phyloP scores from a whole-genome alignment of 306 rosid species.

The Cicer chorassanicum region DNA sequence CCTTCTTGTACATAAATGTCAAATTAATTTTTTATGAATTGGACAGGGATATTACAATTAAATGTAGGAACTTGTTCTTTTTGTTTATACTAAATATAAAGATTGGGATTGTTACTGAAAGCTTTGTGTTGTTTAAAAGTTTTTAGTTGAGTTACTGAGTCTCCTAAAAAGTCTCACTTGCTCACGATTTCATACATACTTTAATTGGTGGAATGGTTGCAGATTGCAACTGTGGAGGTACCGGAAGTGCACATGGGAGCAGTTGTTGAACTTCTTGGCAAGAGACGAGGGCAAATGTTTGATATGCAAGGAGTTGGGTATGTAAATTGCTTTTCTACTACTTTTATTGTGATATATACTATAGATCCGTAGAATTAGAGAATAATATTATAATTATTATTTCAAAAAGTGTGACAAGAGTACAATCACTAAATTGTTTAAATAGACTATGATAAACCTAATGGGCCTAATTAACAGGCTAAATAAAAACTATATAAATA shows the following conservation, averaged over 20 bases:
- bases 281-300: constrained; percentile 94
- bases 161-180: constrained; percentile 9
- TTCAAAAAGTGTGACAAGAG: too few species aligned
- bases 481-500: too few species aligned
- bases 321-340: constrained; percentile 50
- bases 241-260: constrained; percentile 97
- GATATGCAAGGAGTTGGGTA: constrained; percentile 98
- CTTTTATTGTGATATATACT: constrained; percentile 24
- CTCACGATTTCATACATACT: constrained; percentile 25
- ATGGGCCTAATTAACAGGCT: too few species aligned
- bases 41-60: constrained; percentile 22
- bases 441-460: too few species aligned
- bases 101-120: constrained; percentile 17
- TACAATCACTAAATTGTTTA: too few species aligned
- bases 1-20: not conserved
- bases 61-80: constrained; percentile 11
- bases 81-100: not conserved
- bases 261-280: constrained; percentile 95
- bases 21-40: not conserved
- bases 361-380: too few species aligned
- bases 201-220: constrained; percentile 49
- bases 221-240: constrained; percentile 97
- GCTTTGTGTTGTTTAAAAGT: constrained; percentile 16
- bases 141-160: constrained; percentile 4
- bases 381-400: too few species aligned